These are phyloP conservation scores for Paramarasmius palmivorus DNA, from an alignment of 1,284 basidiomycete genomes.

Conservation along the genomic window DNA sequence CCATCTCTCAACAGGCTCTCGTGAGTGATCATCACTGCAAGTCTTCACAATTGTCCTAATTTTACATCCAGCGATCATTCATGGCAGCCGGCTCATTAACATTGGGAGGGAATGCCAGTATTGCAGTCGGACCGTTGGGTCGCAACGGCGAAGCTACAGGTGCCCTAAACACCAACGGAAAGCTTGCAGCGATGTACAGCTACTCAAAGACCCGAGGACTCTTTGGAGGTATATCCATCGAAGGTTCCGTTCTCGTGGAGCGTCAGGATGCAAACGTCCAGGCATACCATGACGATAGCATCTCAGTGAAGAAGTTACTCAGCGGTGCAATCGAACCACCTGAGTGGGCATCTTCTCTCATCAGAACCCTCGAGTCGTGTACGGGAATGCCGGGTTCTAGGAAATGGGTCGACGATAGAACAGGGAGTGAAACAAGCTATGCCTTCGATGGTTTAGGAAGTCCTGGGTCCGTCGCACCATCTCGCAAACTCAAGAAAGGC, in stretches of 20 bases:
- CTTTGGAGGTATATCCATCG: constrained; percentile 85
- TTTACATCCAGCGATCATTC: constrained; percentile 68
- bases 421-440: constrained; percentile 45
- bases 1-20: constrained; percentile 45
- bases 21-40: constrained; percentile 45
- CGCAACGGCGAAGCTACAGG: constrained; percentile 94
- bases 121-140: constrained; percentile 93
- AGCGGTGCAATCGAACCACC: constrained; percentile 76
- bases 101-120: constrained; percentile 89
- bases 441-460: constrained; percentile 54
- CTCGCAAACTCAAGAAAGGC: constrained; percentile 52
- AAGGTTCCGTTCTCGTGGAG: constrained; percentile 94
- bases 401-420: constrained; percentile 64
- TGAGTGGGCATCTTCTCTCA: constrained; percentile 73
- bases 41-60: constrained; percentile 29
- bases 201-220: constrained; percentile 95
- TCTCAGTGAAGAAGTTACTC: constrained; percentile 78
- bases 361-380: constrained; percentile 71
- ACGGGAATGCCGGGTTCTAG: constrained; percentile 71
- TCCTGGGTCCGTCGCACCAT: constrained; percentile 36
- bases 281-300: constrained; percentile 70
- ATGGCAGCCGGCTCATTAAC: constrained; percentile 95
- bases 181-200: constrained; percentile 93
- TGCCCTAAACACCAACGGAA: constrained; percentile 83
- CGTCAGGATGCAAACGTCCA: constrained; percentile 88